Conservation (phyloP, 2,329 filamentous ascomycete species). For the Aspergillus pseudoterreus region DNA sequence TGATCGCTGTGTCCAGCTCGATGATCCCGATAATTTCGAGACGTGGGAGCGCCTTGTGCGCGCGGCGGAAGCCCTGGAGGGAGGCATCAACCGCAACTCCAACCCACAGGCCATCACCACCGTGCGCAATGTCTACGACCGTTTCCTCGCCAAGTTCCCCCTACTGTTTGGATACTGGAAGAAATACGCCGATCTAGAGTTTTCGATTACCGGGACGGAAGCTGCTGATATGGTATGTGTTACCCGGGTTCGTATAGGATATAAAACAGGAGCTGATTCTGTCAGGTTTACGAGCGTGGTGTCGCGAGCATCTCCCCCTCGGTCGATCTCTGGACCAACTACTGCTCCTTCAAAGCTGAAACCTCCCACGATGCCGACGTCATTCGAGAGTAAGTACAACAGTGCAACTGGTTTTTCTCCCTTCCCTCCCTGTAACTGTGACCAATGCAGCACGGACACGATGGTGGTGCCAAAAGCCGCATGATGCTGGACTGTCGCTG, state of each 20-base stretch:
- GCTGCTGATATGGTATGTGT: conserved; percentile 84
- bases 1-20: conserved; percentile 40
- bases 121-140: conserved; percentile 83
- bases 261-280: background rate
- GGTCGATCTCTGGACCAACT: conserved; percentile 95
- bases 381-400: conserved; percentile 97
- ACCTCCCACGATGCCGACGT: conserved; percentile 91
- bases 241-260: background rate
- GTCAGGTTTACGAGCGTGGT: conserved; percentile 87
- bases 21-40: conserved; percentile 87
- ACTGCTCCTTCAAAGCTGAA: conserved; percentile 96
- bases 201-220: conserved; percentile 93
- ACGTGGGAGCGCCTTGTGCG: conserved; percentile 90
- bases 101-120: conserved; percentile 88
- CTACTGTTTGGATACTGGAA: conserved; percentile 99
- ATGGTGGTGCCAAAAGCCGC: conserved; percentile 33
- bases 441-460: conserved; percentile 38
- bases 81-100: conserved; percentile 92
- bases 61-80: conserved; percentile 79
- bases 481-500: conserved; percentile 30
- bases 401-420: conserved; percentile 51
- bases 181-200: conserved; percentile 97
- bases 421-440: conserved; percentile 58
- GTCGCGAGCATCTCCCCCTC: conserved; percentile 90
- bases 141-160: conserved; percentile 90